These are phyloP conservation scores for Tuber umbilicatum DNA, from an alignment of 495 filamentous ascomycete species.

Conservation along the genomic window DNA sequence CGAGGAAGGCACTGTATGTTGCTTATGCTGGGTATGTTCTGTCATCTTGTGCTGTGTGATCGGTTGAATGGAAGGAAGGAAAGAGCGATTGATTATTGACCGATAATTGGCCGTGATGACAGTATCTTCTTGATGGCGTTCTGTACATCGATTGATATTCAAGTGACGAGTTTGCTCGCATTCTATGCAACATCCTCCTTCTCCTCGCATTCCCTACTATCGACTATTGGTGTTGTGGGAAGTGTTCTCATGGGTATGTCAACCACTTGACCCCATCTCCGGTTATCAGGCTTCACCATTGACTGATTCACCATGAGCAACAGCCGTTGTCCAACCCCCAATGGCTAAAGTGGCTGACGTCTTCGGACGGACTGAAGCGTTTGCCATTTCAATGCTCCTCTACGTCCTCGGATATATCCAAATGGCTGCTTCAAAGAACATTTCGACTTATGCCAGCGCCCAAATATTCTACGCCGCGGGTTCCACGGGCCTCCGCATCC, in stretches of 20 bases:
- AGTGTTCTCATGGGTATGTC: conserved; percentile 48
- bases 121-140: conserved; percentile 45
- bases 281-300: not conserved
- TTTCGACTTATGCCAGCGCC: conserved; percentile 60
- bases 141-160: conserved; percentile 47
- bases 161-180: conserved; percentile 46
- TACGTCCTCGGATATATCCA: conserved; percentile 59
- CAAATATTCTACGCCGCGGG: conserved; percentile 66
- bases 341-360: conserved; percentile 66
- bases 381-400: conserved; percentile 51
- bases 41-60: not conserved
- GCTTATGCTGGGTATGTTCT: conserved; percentile 38
- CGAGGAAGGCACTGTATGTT: conserved; percentile 26
- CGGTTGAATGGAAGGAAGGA: not conserved
- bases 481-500: conserved; percentile 57
- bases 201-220: conserved; percentile 53
- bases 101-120: not conserved
- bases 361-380: conserved; percentile 61
- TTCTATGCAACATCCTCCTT: conserved; percentile 53
- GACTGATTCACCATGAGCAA: conserved; percentile 7
- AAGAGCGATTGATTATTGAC: not conserved
- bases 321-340: conserved; percentile 60
- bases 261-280: not conserved
- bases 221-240: conserved; percentile 53
- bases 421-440: conserved; percentile 58